These are phyloP conservation scores for Truncatella angustata DNA, from an alignment of 2,329 filamentous ascomycete genomes.

Conservation along the genomic window DNA sequence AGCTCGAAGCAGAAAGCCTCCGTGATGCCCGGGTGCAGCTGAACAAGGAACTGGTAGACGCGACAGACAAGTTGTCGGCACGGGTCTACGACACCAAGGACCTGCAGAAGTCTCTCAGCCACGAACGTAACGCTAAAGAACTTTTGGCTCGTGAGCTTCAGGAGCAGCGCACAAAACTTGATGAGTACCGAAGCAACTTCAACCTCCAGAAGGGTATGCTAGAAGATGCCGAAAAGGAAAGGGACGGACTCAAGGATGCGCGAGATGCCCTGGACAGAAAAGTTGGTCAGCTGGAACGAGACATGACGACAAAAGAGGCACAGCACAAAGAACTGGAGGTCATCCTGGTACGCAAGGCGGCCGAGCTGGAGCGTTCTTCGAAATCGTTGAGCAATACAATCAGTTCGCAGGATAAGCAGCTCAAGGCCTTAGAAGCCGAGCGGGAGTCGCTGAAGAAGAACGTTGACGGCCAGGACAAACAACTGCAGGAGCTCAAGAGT, in stretches of 20 bases:
- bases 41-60: conserved; percentile 27
- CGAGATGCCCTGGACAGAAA: conserved; percentile 24
- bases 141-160: conserved; percentile 31
- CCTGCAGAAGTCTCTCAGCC: conserved; percentile 23
- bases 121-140: conserved; percentile 31
- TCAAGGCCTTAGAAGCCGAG: conserved; percentile 22
- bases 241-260: conserved; percentile 27
- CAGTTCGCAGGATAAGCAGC: conserved; percentile 22
- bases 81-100: conserved; percentile 28
- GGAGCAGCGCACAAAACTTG: conserved; percentile 32
- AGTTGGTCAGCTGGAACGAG: conserved; percentile 21
- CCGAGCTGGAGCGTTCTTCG: conserved; percentile 20
- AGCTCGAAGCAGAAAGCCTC: conserved; percentile 31
- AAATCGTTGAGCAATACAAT: conserved; percentile 23
- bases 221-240: conserved; percentile 31
- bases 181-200: conserved; percentile 33
- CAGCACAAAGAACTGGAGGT: conserved; percentile 23
- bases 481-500: conserved; percentile 17
- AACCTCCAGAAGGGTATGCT: conserved; percentile 28
- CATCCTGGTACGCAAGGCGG: conserved; percentile 22
- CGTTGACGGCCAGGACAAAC: conserved; percentile 17
- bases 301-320: conserved; percentile 19
- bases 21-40: conserved; percentile 28
- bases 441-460: conserved; percentile 19
- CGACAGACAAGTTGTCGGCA: conserved; percentile 26